Conservation (phyloP, 495 filamentous ascomycete genomes). For the Arthonia radiata region DNA sequence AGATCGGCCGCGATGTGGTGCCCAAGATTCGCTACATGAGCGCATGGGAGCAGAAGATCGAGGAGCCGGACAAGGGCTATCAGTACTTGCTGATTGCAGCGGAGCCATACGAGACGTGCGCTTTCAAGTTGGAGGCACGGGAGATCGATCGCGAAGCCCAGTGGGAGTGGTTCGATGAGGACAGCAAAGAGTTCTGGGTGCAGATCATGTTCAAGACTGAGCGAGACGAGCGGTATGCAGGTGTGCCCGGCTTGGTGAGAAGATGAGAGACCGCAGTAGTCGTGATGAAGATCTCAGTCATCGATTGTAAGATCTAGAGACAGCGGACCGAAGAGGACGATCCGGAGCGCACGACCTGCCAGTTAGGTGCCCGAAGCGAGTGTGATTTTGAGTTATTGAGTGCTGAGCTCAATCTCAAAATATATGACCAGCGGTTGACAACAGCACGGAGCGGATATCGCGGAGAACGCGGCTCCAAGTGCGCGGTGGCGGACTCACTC, state of each 20-base stretch:
- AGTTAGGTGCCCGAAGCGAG: too few species aligned
- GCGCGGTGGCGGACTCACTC: too few species aligned
- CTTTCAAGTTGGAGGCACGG: slow-evolving; percentile 82
- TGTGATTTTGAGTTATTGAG: too few species aligned
- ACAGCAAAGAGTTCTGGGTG: slow-evolving; percentile 96
- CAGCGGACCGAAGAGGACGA: too few species aligned
- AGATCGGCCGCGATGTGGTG: slow-evolving; percentile 49
- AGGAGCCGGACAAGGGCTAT: slow-evolving; percentile 77
- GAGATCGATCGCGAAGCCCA: slow-evolving; percentile 83
- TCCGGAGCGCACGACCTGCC: too few species aligned
- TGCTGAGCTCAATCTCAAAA: too few species aligned
- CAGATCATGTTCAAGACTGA: slow-evolving; percentile 98
- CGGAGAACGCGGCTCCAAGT: too few species aligned
- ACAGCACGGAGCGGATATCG: too few species aligned
- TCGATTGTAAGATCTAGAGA: too few species aligned
- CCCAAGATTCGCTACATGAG: slow-evolving; percentile 92
- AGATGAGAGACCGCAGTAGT: too few species aligned
- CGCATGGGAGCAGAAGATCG: slow-evolving; percentile 85
- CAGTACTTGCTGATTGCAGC: slow-evolving; percentile 92
- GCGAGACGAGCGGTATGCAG: slow-evolving; percentile 82
- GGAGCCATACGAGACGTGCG: slow-evolving; percentile 93
- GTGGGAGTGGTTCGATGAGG: slow-evolving; percentile 89
- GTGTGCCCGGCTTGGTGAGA: slow-evolving; percentile 81
- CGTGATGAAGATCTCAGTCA: too few species aligned
- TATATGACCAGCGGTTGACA: too few species aligned